Conservation (phyloP, 768 basidiomycete species). For the Vararia minispora region DNA sequence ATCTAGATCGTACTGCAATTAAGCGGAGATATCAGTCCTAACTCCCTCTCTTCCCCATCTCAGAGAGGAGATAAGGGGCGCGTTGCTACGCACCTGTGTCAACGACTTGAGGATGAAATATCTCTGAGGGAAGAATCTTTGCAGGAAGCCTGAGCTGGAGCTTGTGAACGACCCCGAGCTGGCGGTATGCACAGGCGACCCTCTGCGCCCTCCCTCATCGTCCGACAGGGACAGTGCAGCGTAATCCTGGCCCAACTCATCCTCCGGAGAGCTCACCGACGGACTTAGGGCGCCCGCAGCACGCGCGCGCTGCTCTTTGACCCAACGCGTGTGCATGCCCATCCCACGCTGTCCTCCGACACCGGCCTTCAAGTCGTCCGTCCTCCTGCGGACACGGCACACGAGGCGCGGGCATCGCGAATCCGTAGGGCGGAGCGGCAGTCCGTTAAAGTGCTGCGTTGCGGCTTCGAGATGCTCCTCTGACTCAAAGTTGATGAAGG, state of each 20-base stretch:
- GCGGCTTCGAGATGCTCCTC: slow-evolving; percentile 53
- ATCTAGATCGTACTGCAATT: slow-evolving; percentile 58
- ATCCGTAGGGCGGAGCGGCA: slow-evolving; percentile 57
- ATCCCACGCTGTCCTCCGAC: slow-evolving; percentile 86
- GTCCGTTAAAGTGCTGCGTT: slow-evolving; percentile 63
- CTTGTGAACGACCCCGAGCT: slow-evolving; percentile 67
- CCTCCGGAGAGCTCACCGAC: slow-evolving; percentile 8
- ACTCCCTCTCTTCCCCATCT: background rate
- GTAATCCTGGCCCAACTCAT: slow-evolving; percentile 8
- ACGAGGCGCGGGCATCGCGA: slow-evolving; percentile 66
- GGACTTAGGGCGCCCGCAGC: slow-evolving; percentile 5
- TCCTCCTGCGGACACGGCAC: slow-evolving; percentile 68
- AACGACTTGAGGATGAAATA: slow-evolving; percentile 89
- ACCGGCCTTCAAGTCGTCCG: slow-evolving; percentile 82
- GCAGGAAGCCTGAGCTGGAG: slow-evolving; percentile 73
- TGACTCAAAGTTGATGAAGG: slow-evolving; percentile 80
- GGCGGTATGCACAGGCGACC: slow-evolving; percentile 27
- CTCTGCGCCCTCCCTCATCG: slow-evolving; percentile 25
- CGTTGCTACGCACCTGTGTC: slow-evolving; percentile 60
- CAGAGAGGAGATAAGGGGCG: background rate
- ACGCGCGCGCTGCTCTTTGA: slow-evolving; percentile 40
- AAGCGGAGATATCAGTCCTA: background rate
- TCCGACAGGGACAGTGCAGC: slow-evolving; percentile 25
- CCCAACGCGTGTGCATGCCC: slow-evolving; percentile 76
- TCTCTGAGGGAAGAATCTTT: slow-evolving; percentile 71